phyloP scores from a whole-genome alignment of 306 rosid genomes.

The Gynostemma pentaphyllum region DNA sequence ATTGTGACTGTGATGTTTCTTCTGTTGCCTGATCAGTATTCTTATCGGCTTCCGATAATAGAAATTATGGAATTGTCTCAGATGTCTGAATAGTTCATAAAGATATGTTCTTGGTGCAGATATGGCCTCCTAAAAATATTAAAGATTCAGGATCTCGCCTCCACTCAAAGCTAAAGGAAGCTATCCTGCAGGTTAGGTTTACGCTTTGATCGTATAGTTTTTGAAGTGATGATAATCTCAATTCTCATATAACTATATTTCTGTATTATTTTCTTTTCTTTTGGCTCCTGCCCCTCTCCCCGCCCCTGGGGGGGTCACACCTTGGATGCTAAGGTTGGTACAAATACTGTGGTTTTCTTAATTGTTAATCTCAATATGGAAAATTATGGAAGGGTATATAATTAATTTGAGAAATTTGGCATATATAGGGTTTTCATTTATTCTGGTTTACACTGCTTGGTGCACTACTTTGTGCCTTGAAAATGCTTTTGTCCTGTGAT shows the following conservation, averaged over 20 bases:
- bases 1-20: slow-evolving; percentile 1
- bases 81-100: neutral
- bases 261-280: neutral
- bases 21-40: neutral
- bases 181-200: slow-evolving; percentile 63
- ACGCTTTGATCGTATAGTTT: neutral
- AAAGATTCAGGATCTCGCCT: slow-evolving; percentile 89
- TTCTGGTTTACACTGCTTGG: no score
- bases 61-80: slow-evolving; percentile 4
- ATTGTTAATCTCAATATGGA: neutral
- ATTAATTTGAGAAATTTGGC: neutral
- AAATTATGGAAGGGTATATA: neutral
- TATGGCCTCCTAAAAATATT: slow-evolving; percentile 98
- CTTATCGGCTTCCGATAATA: neutral
- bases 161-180: slow-evolving; percentile 88
- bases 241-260: neutral
- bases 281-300: neutral
- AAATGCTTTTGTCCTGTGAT: no score
- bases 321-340: neutral
- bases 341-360: neutral
- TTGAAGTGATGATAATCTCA: neutral
- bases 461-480: no score
- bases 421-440: neutral
- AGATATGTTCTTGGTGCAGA: slow-evolving; percentile 36
- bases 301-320: neutral